Conservation (phyloP, 2,329 filamentous ascomycete species). For the Hypoxylon sp. region DNA sequence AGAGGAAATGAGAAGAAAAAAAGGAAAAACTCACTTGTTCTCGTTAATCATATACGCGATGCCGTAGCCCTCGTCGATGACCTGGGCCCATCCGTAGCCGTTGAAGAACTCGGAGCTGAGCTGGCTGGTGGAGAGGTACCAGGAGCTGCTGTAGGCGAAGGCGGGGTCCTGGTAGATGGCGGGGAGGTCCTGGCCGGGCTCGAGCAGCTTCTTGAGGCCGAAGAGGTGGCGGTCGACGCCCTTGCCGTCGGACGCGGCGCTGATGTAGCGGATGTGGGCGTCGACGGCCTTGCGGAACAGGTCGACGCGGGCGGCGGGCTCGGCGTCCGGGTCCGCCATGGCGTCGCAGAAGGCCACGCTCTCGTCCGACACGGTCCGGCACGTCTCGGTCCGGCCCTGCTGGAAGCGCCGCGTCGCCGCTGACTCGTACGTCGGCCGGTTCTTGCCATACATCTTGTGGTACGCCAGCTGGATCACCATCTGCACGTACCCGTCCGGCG, state of each 20-base stretch:
- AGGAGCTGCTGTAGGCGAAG: conserved; percentile 82
- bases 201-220: conserved; percentile 89
- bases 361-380: conserved; percentile 89
- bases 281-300: conserved; percentile 84
- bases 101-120: conserved; percentile 98
- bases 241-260: conserved; percentile 86
- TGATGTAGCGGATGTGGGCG: conserved; percentile 89
- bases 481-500: conserved; percentile 95
- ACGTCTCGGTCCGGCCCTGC: conserved; percentile 94
- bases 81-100: conserved; percentile 98
- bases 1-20: not conserved
- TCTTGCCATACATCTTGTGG: conserved; percentile 98
- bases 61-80: conserved; percentile 93
- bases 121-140: conserved; percentile 90
- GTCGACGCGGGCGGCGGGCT: conserved; percentile 71
- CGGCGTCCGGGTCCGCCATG: conserved; percentile 74
- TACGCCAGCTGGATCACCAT: conserved; percentile 99
- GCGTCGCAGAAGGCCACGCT: conserved; percentile 88
- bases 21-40: conserved; percentile 71
- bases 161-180: conserved; percentile 87
- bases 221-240: conserved; percentile 98
- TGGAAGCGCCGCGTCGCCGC: conserved; percentile 95
- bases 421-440: conserved; percentile 96
- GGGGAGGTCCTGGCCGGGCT: conserved; percentile 81
- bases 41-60: conserved; percentile 99